Conservation (phyloP, 2,329 filamentous ascomycete genomes). For the Fusarium napiforme region DNA sequence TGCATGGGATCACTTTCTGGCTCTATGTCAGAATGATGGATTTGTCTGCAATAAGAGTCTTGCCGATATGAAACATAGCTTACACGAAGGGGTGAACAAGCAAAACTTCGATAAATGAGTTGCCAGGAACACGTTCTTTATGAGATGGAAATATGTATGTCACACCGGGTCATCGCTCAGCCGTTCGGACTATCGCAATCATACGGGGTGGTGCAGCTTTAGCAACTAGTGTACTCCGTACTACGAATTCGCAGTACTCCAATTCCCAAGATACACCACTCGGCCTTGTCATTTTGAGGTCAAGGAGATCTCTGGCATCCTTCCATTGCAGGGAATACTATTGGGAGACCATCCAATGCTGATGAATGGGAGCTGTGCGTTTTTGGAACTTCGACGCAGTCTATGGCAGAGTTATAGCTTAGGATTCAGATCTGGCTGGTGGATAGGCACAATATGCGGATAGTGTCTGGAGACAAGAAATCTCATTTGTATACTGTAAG, state of each 20-base stretch:
- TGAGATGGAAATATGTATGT: background rate
- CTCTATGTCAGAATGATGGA: background rate
- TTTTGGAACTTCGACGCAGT: background rate
- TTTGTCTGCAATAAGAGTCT: background rate
- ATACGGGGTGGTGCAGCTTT: background rate
- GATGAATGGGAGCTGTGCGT: background rate
- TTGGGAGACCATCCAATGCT: background rate
- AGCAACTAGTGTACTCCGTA: background rate
- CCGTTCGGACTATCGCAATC: background rate
- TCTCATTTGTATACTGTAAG: background rate
- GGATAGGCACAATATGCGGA: background rate
- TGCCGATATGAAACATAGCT: constrained; percentile 3
- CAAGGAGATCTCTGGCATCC: background rate
- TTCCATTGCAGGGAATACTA: background rate
- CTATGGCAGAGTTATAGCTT: background rate
- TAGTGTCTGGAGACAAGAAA: background rate
- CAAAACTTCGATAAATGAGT: background rate
- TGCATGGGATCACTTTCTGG: background rate
- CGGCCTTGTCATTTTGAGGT: background rate
- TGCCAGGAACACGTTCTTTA: background rate
- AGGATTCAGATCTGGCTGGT: background rate
- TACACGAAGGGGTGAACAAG: background rate
- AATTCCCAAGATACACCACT: background rate
- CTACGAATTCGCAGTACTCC: background rate
- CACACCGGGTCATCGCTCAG: background rate